A percentile compares a stretch with the other conserved stretches of the same genome.
These are phyloP conservation scores for Bassia scoparia DNA, from an alignment of 148 eudicot genomes.

Conservation along the genomic window DNA sequence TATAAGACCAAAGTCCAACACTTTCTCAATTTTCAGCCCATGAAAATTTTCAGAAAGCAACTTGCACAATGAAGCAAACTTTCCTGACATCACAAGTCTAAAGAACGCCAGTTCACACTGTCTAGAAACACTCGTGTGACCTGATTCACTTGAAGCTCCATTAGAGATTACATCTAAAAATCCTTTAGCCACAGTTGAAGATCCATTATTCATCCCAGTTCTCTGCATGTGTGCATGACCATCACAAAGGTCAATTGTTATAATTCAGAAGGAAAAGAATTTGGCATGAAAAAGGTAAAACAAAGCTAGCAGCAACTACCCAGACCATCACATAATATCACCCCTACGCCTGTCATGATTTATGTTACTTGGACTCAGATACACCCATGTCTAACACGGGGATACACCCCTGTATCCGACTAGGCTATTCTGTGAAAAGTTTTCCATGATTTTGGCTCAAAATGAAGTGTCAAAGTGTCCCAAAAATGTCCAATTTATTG, in stretches of 20 bases:
- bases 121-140: slow-evolving; percentile 37
- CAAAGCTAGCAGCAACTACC: not conserved
- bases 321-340: not conserved
- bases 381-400: too few species aligned
- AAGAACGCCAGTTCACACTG: slow-evolving; percentile 45
- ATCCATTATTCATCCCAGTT: slow-evolving; percentile 24
- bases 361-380: too few species aligned
- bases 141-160: slow-evolving; percentile 40
- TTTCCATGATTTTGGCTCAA: too few species aligned
- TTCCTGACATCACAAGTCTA: slow-evolving; percentile 57
- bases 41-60: slow-evolving; percentile 58
- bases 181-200: slow-evolving; percentile 30
- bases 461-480: too few species aligned
- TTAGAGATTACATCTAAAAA: slow-evolving; percentile 32
- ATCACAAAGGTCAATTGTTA: slow-evolving; percentile 31
- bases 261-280: not conserved
- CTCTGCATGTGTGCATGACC: slow-evolving; percentile 29
- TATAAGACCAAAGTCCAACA: slow-evolving; percentile 48
- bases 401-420: too few species aligned
- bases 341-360: not conserved
- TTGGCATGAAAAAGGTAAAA: not conserved
- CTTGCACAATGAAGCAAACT: slow-evolving; percentile 59
- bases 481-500: too few species aligned
- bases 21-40: slow-evolving; percentile 52
- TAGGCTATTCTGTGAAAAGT: too few species aligned